Evolutionary conservation across 768 basidiomycete species (phyloP).

Genomic region (Tricholoma bakamatsutake): DNA sequence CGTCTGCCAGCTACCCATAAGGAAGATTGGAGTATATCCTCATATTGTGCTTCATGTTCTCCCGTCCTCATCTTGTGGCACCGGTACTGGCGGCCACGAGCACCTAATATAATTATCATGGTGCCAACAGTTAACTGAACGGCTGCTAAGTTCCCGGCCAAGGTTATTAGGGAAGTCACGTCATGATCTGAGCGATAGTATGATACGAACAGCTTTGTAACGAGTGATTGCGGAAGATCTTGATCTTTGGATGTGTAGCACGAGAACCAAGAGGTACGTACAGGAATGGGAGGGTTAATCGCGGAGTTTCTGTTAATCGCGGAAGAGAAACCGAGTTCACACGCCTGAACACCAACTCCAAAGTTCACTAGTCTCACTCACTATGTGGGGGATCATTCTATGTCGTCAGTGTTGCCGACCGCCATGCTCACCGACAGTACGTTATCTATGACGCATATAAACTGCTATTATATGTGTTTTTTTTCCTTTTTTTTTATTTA

Average conservation of each 20-base stretch:
- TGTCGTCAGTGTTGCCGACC: conserved; percentile 24
- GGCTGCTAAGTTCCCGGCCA: neutral
- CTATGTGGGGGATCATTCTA: conserved; percentile 16
- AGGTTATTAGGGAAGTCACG: neutral
- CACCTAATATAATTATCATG: neutral
- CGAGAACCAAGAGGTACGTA: neutral
- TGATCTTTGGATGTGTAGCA: neutral
- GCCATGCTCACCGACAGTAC: conserved; percentile 12
- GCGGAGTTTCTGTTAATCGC: neutral
- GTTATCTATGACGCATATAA: neutral
- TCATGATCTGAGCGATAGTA: neutral
- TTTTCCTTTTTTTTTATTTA: neutral
- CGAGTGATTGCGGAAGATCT: neutral
- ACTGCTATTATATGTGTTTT: neutral
- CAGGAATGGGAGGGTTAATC: neutral
- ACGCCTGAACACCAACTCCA: neutral
- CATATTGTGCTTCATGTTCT: neutral
- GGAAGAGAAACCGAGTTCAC: neutral
- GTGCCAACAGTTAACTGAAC: neutral
- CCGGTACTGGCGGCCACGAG: neutral
- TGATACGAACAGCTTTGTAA: neutral
- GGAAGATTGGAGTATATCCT: neutral
- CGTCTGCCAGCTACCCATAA: neutral
- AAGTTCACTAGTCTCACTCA: neutral
- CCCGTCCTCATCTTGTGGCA: neutral